Base-by-base conservation (phyloP, 2,329 filamentous ascomycete species). In the Hymenoscyphus fraxineus region DNA sequence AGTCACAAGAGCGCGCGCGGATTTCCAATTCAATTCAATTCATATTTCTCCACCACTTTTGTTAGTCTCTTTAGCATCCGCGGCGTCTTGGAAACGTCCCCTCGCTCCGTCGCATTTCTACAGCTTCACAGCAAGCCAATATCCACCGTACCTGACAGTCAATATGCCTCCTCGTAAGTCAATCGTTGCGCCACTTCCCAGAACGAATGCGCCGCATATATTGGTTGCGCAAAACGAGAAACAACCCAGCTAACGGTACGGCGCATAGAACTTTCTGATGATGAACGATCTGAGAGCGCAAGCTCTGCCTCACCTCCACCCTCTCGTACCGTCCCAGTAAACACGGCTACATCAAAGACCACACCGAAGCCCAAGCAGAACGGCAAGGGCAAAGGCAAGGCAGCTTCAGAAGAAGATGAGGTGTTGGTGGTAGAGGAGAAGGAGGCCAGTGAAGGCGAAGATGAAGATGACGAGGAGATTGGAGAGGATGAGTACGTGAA, bases 401-500 rank as follows among this genome's bases (percentile, higher is more conserved):
- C 68, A 54, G 68, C 64, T n/a, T 65, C 74, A 16, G 68, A 72
- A 0, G 61, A 63, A 16, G 65, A 58, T 6, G 70, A 73, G 70
- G 66, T 38, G 6, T 47, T 69, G 22, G 59, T 61, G 31, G 66
- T 69, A 0, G 69, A 70, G 19, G 73, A 73, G 1, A 31, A 38
- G 10, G 76, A 77, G 7, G 73, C 73, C 0, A 32, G 22, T 3
- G 76, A 77, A 10, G 76, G 73, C 61, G 76, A 76, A 9, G 73
- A 75, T 6, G 75, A 27, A 27, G 27, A 73, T 16, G 75, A 74
- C 12, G 77, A 77, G 0, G 76, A 77, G 13, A 77, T 82, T 27
- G 80, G 81, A 39, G 85, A 81, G 2, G 81, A 80, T 41, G 78
- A 79, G 74, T 80, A 78, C 56, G 78, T 73, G 1, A n/a, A 19